These are phyloP conservation scores for Eucalyptus victrix DNA, from an alignment of 345 rosid species.

Conservation along the genomic window DNA sequence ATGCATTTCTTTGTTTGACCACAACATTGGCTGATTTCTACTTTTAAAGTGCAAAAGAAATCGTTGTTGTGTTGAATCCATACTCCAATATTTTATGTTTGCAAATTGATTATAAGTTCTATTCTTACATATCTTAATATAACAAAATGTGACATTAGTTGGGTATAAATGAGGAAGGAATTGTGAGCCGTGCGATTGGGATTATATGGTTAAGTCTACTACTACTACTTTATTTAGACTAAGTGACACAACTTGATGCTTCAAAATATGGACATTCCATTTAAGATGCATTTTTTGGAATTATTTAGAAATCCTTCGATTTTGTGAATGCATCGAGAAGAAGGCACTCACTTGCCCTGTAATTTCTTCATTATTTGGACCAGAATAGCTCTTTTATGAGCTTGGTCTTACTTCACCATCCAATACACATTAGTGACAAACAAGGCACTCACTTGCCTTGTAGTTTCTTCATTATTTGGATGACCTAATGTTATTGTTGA, in stretches of 20 bases:
- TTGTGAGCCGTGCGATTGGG: not conserved
- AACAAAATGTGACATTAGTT: not conserved
- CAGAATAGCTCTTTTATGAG: too few relatives aligned
- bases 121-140: not conserved
- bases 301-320: not conserved
- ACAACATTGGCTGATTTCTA: not conserved
- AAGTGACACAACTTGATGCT: not conserved
- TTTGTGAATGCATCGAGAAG: accelerated
- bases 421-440: too few relatives aligned
- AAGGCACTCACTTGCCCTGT: too few relatives aligned
- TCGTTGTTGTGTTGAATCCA: not conserved
- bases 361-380: too few relatives aligned
- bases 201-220: not conserved
- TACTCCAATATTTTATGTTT: not conserved
- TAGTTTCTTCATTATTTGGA: too few relatives aligned
- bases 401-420: too few relatives aligned
- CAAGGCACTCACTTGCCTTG: too few relatives aligned
- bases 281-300: not conserved
- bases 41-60: not conserved
- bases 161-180: not conserved
- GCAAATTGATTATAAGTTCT: not conserved
- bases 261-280: not conserved
- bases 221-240: not conserved
- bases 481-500: too few relatives aligned
- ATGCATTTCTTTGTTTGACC: not conserved